phyloP scores from a whole-genome alignment of 2,329 filamentous ascomycete genomes.

The Trichophyton equinum region DNA sequence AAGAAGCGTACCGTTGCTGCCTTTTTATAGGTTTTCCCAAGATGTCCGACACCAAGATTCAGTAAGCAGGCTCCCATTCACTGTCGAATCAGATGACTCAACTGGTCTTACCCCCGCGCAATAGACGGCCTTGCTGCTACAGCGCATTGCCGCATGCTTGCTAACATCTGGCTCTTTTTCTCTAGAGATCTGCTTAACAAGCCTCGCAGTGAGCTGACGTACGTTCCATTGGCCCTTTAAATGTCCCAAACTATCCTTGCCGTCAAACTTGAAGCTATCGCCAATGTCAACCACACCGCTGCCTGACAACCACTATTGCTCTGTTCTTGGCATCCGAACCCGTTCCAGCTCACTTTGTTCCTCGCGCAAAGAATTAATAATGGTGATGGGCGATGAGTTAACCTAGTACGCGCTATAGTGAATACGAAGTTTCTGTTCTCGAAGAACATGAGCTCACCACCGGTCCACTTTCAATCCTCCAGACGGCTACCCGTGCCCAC shows the following conservation, averaged over 20 bases:
- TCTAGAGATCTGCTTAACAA: conserved; percentile 75
- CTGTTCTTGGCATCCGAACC: conserved; percentile 10
- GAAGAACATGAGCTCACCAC: conserved; percentile 70
- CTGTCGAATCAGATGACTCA: conserved; percentile 15
- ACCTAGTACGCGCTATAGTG: conserved; percentile 39
- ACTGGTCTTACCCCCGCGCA: conserved; percentile 1
- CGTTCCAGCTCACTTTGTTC: conserved; percentile 9
- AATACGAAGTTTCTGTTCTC: conserved; percentile 77
- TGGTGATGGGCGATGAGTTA: conserved; percentile 10
- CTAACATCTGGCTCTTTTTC: conserved; percentile 6
- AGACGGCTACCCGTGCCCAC: conserved; percentile 89
- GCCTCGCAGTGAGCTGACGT: conserved; percentile 84
- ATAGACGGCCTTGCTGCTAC: background rate
- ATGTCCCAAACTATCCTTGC: background rate
- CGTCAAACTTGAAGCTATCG: conserved; percentile 8
- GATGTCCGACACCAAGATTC: conserved; percentile 60
- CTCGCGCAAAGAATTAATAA: background rate
- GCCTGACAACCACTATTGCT: background rate
- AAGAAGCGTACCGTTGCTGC: conserved; percentile 8
- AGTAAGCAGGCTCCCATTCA: conserved; percentile 39
- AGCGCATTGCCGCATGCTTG: background rate
- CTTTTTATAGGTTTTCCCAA: conserved; percentile 23
- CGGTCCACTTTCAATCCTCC: conserved; percentile 80
- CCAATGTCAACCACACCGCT: conserved; percentile 4
- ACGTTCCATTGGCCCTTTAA: conserved; percentile 29